Base-by-base conservation (phyloP, 1,139 yeast species). In the Candida tropicalis region DNA sequence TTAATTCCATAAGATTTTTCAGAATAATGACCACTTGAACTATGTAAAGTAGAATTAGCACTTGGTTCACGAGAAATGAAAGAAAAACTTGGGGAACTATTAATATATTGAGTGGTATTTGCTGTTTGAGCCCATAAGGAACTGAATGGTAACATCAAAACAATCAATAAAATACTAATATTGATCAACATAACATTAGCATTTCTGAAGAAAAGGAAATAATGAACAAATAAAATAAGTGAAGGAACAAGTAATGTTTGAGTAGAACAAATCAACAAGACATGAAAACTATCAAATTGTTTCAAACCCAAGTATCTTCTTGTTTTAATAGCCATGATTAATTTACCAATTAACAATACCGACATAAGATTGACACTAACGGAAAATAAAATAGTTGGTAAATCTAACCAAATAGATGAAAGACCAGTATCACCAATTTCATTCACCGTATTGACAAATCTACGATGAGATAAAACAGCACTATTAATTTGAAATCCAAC, bases 201-300 rank as follows among this genome's bases (percentile, higher is more conserved):
- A 34, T 44, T 46, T 26, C 46, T 42, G 7, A 50, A 44, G 1
- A 24, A 25, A 5, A 46, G 42, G 15, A 54, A 44, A 49, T 80
- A 81, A 41, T 79, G 76, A 28, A 81, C 54, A 34, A 86, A 73
- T n/a, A 79, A 73, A 41, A 93, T 57, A 4, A 85, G 63, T 0
- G 95, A 78, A 2, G 98, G 98, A 17, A 87, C 66, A 11, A 89
- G 62, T 74, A 90, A 75, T 0, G 96, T 83, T 60, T 93, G 98
- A n/a, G 81, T 68, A 1, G 87, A 70, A 90, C 87, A 86, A 45
- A 90, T 85, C 46, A 88, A 67, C 36, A 93, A 65, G 27, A 90
- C 81, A 60, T 89, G 96, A 59, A 87, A 79, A 27, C 87, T 81
- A 50, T 85, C 91, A 57, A 91, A 89, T 58, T 88, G 96, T 53